Percentiles rank a stretch among this genome's conserved stretches.
Conservation (phyloP, 352 stramenopile species). For the Pythium brassicae region DNA sequence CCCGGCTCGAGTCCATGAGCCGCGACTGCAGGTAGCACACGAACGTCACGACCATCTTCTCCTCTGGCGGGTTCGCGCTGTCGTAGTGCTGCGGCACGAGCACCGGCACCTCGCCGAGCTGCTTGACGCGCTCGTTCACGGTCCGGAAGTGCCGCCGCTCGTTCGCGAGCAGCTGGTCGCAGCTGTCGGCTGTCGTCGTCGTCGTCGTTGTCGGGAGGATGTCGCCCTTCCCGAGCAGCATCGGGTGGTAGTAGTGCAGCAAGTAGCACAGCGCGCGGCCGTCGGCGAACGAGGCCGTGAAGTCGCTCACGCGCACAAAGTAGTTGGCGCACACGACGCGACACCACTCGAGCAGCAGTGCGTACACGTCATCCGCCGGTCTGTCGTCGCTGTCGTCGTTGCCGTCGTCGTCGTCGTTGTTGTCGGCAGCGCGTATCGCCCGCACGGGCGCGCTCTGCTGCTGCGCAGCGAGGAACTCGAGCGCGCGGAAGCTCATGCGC, state of each 20-base stretch:
- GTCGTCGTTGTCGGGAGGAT: slow-evolving; percentile 41
- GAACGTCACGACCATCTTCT: slow-evolving; percentile 94
- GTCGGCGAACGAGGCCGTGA: slow-evolving; percentile 92
- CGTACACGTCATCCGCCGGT: slow-evolving; percentile 50
- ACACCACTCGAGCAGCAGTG: slow-evolving; percentile 90
- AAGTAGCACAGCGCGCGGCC: slow-evolving; percentile 91
- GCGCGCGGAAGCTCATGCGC: slow-evolving; percentile 63
- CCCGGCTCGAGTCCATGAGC: slow-evolving; percentile 90
- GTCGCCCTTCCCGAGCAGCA: slow-evolving; percentile 73
- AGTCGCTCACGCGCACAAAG: slow-evolving; percentile 80
- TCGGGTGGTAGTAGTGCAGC: slow-evolving; percentile 95
- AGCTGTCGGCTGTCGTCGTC: slow-evolving; percentile 13
- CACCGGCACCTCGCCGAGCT: slow-evolving; percentile 91
- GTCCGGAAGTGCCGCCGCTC: slow-evolving; percentile 86
- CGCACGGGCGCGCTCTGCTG: slow-evolving; percentile 31
- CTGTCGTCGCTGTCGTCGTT: not conserved
- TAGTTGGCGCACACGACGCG: slow-evolving; percentile 91
- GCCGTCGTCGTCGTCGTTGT: not conserved
- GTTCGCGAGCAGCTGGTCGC: slow-evolving; percentile 45
- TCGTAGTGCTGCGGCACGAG: slow-evolving; percentile 86
- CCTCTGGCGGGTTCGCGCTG: slow-evolving; percentile 87
- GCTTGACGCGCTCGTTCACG: slow-evolving; percentile 85
- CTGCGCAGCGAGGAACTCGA: slow-evolving; percentile 55
- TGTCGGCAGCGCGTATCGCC: not conserved
- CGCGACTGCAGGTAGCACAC: slow-evolving; percentile 93